These are phyloP conservation scores for Coemansia sp. DNA, from an alignment of 192 early-diverging fungal genomes.

Conservation along the genomic window DNA sequence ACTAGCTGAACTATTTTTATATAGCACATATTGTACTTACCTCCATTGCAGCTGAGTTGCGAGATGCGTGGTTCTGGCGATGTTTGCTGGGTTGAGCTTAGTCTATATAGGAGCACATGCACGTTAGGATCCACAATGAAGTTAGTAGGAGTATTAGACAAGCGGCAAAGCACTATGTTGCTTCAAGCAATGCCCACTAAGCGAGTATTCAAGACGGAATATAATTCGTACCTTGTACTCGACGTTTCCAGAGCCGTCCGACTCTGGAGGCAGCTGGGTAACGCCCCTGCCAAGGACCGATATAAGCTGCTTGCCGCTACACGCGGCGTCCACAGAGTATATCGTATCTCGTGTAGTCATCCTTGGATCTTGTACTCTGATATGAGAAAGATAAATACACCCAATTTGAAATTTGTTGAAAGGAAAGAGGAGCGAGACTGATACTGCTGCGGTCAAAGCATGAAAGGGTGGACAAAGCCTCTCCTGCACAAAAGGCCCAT, in stretches of 20 bases:
- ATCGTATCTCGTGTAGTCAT: conserved; percentile 51
- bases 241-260: conserved; percentile 84
- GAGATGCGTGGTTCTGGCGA: conserved; percentile 71
- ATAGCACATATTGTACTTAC: conserved; percentile 19
- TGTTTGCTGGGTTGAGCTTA: conserved; percentile 34
- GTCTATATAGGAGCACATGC: conserved; percentile 40
- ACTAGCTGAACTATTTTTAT: not conserved
- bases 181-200: not conserved
- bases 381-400: not conserved
- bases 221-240: conserved; percentile 80
- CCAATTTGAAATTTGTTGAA: not conserved
- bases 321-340: conserved; percentile 35
- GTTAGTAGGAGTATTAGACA: not conserved
- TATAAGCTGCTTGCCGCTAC: not conserved
- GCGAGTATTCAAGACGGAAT: not conserved
- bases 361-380: not conserved
- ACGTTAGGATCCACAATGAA: conserved; percentile 16
- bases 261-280: conserved; percentile 67
- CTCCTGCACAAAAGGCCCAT: not conserved
- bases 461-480: not conserved
- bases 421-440: not conserved
- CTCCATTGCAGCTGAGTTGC: conserved; percentile 93
- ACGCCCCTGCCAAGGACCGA: conserved; percentile 47
- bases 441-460: not conserved
- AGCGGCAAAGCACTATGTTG: not conserved